Percentiles rank a stretch among this genome's conserved stretches.
Evolutionary conservation across 2,329 filamentous ascomycete genomes (phyloP).

Genomic region (Microdochium trichocladiopsis): DNA sequence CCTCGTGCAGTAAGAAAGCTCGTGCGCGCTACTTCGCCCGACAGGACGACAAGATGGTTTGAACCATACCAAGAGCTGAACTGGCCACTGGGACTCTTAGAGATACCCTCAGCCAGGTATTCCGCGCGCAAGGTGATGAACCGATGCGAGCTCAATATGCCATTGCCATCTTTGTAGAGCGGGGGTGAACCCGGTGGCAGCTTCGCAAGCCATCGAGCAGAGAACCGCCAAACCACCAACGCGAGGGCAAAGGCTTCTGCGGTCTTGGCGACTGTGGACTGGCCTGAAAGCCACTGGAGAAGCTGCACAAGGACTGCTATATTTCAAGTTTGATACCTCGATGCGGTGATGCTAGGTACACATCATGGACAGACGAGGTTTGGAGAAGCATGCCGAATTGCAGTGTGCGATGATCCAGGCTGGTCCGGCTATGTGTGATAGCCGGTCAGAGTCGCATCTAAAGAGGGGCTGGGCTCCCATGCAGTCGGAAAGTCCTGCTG

Average conservation of each 20-base stretch:
- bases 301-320: not conserved
- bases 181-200: not conserved
- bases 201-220: not conserved
- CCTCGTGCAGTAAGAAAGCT: slow-evolving; percentile 1
- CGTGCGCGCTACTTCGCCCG: slow-evolving; percentile 1
- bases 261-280: not conserved
- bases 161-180: not conserved
- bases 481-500: too few species aligned
- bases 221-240: not conserved
- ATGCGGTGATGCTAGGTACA: too few species aligned
- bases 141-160: not conserved
- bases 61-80: slow-evolving; percentile 4
- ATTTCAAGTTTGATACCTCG: too few species aligned
- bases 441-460: too few species aligned
- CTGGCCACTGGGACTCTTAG: not conserved
- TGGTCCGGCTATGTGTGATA: too few species aligned
- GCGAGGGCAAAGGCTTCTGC: not conserved
- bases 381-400: too few species aligned
- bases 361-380: too few species aligned
- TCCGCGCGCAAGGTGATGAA: slow-evolving; percentile 1
- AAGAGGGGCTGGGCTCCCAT: too few species aligned
- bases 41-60: slow-evolving; percentile 3
- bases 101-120: slow-evolving; percentile 1
- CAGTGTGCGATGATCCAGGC: too few species aligned
- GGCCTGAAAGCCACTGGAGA: not conserved